Percentiles rank a stretch among this genome's conserved stretches.
Evolutionary conservation across 148 eudicot species (phyloP).

Genomic region (Persicaria tinctoria): DNA sequence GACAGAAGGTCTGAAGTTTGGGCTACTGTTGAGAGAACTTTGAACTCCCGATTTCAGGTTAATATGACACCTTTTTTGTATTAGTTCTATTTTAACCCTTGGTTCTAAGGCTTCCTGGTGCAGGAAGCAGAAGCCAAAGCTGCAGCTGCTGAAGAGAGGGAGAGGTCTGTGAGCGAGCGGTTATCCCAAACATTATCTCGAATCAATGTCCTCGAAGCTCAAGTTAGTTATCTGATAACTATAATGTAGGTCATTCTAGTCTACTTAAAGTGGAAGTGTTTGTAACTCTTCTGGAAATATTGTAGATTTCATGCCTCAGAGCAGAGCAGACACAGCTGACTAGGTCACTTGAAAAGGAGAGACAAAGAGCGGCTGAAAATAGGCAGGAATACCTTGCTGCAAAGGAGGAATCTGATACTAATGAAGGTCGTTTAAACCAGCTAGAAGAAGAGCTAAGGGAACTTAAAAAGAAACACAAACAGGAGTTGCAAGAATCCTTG

Average conservation of each 20-base stretch:
- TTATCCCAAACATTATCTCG: constrained; percentile 93
- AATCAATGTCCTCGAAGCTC: constrained; percentile 94
- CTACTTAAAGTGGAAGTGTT: background rate
- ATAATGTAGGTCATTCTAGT: constrained; percentile 7
- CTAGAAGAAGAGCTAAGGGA: constrained; percentile 79
- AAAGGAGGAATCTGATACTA: constrained; percentile 87
- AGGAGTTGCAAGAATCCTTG: constrained; percentile 73
- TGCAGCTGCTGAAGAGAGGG: constrained; percentile 88
- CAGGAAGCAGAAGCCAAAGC: constrained; percentile 99
- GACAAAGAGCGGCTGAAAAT: constrained; percentile 91
- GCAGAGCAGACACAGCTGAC: constrained; percentile 89
- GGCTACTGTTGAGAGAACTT: constrained; percentile 91
- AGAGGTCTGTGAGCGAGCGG: constrained; percentile 81
- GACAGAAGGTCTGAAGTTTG: constrained; percentile 83
- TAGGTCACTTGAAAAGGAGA: constrained; percentile 90
- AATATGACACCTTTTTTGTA: background rate
- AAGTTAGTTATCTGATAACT: constrained; percentile 38
- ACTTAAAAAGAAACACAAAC: constrained; percentile 78
- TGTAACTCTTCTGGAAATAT: constrained; percentile 24
- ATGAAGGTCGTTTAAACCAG: constrained; percentile 74
- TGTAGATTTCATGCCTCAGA: constrained; percentile 85
- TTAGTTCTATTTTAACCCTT: background rate
- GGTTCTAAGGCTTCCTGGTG: constrained; percentile 17
- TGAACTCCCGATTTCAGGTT: constrained; percentile 89
- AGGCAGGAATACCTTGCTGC: constrained; percentile 90